Percentiles rank a stretch among this genome's conserved stretches.
phyloP scores from a whole-genome alignment of 768 basidiomycete species.

The Calocera cornea region DNA sequence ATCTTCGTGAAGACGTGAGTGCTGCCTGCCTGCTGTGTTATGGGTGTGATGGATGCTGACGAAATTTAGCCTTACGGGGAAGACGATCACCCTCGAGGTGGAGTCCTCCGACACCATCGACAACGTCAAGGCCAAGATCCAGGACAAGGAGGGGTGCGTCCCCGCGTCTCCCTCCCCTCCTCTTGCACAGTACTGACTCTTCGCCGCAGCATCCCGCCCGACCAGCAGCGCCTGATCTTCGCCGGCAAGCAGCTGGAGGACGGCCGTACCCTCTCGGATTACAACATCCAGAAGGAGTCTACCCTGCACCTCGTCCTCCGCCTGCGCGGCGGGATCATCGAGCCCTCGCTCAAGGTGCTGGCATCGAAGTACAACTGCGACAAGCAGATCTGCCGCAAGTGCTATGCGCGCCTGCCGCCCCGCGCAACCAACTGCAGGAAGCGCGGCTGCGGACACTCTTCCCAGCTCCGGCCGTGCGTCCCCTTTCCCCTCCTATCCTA shows the following conservation, averaged over 20 bases:
- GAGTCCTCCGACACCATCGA: slow-evolving; percentile 95
- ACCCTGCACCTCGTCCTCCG: slow-evolving; percentile 95
- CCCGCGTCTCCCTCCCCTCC: background rate
- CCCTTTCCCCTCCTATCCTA: slow-evolving; percentile 5
- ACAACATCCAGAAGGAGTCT: slow-evolving; percentile 97
- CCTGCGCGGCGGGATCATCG: slow-evolving; percentile 96
- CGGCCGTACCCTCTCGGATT: slow-evolving; percentile 89
- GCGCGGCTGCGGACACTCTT: slow-evolving; percentile 79
- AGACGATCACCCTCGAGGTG: slow-evolving; percentile 98
- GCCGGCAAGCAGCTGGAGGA: slow-evolving; percentile 99
- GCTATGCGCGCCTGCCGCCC: slow-evolving; percentile 97
- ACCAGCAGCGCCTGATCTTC: slow-evolving; percentile 90
- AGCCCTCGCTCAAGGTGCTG: slow-evolving; percentile 94
- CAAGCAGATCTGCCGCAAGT: slow-evolving; percentile 99
- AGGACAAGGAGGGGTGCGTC: slow-evolving; percentile 63
- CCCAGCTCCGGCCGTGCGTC: slow-evolving; percentile 80
- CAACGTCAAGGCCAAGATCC: slow-evolving; percentile 78
- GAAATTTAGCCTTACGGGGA: slow-evolving; percentile 65
- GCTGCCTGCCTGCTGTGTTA: no score
- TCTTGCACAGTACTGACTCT: background rate
- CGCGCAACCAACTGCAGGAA: slow-evolving; percentile 99
- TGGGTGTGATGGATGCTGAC: background rate
- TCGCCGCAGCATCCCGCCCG: slow-evolving; percentile 63
- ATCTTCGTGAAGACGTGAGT: slow-evolving; percentile 47
- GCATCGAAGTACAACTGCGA: slow-evolving; percentile 98